Percentiles rank a stretch among this genome's conserved stretches.
Evolutionary conservation across 2,329 filamentous ascomycete species (phyloP).

Genomic region (Calonectria leucothoes): DNA sequence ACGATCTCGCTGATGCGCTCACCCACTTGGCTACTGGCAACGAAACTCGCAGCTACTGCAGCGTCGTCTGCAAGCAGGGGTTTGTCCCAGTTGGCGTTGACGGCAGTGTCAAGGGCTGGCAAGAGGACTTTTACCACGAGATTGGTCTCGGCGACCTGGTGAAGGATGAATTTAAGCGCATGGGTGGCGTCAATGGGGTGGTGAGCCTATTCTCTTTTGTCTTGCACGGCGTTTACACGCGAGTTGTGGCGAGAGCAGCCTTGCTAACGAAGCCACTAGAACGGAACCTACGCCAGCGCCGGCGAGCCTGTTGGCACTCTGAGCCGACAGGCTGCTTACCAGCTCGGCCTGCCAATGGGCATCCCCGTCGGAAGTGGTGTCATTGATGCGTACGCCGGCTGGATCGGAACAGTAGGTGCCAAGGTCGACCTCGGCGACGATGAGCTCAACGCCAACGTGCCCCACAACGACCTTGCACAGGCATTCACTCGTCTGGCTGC

Average conservation of each 20-base stretch:
- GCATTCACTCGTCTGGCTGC: constrained; percentile 93
- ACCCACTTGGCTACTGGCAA: constrained; percentile 94
- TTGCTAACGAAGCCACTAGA: constrained; percentile 65
- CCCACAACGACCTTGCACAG: constrained; percentile 89
- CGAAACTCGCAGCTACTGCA: constrained; percentile 94
- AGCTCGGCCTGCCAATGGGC: constrained; percentile 86
- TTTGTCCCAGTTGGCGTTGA: constrained; percentile 97
- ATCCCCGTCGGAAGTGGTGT: constrained; percentile 96
- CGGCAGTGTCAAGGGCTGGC: constrained; percentile 97
- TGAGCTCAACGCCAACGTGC: constrained; percentile 73
- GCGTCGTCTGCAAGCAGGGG: constrained; percentile 96
- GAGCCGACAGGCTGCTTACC: constrained; percentile 82
- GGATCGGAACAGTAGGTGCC: constrained; percentile 98
- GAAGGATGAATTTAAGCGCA: constrained; percentile 88
- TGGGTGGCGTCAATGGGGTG: constrained; percentile 95
- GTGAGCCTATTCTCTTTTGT: constrained; percentile 68
- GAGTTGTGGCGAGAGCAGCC: background rate
- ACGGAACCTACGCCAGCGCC: constrained; percentile 89
- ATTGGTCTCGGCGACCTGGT: constrained; percentile 89
- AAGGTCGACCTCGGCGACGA: constrained; percentile 82
- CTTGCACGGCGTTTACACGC: constrained; percentile 5
- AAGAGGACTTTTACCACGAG: constrained; percentile 88
- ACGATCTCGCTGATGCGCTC: constrained; percentile 91
- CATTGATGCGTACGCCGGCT: constrained; percentile 98
- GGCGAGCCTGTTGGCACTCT: constrained; percentile 90